Evolutionary conservation across 768 basidiomycete species (phyloP), one percentile per base, ranked within the genome.

Genomic region (Austroboletus eburneus): DNA sequence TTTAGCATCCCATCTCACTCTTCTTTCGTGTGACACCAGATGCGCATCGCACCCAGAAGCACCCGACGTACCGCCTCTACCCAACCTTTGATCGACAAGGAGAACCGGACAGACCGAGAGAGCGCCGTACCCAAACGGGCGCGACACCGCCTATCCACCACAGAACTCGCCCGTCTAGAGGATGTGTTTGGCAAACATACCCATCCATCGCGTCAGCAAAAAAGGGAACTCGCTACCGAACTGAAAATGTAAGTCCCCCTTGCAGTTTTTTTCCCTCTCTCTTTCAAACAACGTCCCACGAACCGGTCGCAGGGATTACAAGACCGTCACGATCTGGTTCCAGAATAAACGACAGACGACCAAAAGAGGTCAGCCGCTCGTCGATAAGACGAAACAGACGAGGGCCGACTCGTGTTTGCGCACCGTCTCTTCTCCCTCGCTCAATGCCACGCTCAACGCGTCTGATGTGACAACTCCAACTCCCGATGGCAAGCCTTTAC

Each of bases 281-380:
- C 32, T 12, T 12, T 12, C 32, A 33, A n/a, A n/a, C n/a, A n/a
- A n/a, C n/a, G n/a, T n/a, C n/a, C n/a, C n/a, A n/a, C n/a, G n/a
- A n/a, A n/a, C n/a, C n/a, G n/a, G n/a, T n/a, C n/a, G n/a, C n/a
- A 75, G 74, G 62, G 69, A 73, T 30, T 58, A 72, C 58, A 76
- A 74, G 61, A 68, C 72, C 10, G 52, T 75, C 50, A 75, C 84
- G n/a, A 82, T 87, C 33, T 89, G 86, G 86, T 87, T 87, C 62
- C 86, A 89, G 66, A 89, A 89, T 63, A 86, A 81, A 65, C 81
- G 86, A 14, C 84, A 87, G 57, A 81, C 65, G 29, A 46, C 68
- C 39, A 74, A 72, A 47, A 60, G 63, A 21, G 41, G 48, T 41
- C 61, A 51, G 44, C 45, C 33, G 16, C 38, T 23, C 16, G 21